phyloP scores from a whole-genome alignment of 1,284 basidiomycete genomes.

The Puccinia horiana region DNA sequence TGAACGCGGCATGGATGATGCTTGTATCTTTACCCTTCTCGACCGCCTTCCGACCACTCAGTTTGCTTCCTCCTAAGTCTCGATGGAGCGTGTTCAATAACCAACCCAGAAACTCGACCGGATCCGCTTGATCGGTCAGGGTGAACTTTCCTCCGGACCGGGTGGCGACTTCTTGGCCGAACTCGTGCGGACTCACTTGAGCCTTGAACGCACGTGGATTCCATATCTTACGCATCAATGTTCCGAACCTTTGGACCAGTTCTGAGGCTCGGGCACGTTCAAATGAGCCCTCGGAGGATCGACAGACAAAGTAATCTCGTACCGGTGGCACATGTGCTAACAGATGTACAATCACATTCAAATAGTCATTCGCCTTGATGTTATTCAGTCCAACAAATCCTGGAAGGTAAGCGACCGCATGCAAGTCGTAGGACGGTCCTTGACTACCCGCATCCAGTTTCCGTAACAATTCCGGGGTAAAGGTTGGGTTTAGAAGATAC shows the following conservation, averaged over 20 bases:
- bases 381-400: conserved; percentile 97
- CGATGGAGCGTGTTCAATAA: conserved; percentile 87
- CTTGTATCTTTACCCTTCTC: conserved; percentile 61
- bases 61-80: conserved; percentile 73
- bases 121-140: conserved; percentile 90
- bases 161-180: conserved; percentile 90
- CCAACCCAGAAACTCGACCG: conserved; percentile 95
- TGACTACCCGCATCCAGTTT: conserved; percentile 61
- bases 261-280: conserved; percentile 63
- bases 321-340: conserved; percentile 87
- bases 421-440: conserved; percentile 73
- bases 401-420: conserved; percentile 77
- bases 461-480: conserved; percentile 67
- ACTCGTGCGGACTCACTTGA: conserved; percentile 97
- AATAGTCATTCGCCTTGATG: conserved; percentile 93
- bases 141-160: conserved; percentile 84
- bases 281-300: conserved; percentile 43
- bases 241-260: conserved; percentile 70
- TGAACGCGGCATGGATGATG: conserved; percentile 88
- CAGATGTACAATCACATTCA: conserved; percentile 94
- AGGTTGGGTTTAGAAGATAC: conserved; percentile 82
- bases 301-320: conserved; percentile 71
- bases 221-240: conserved; percentile 88
- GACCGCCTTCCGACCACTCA: conserved; percentile 46
- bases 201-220: conserved; percentile 93